Evolutionary conservation across 345 rosid genomes (phyloP).

Genomic region (Arabidopsis arenosa): DNA sequence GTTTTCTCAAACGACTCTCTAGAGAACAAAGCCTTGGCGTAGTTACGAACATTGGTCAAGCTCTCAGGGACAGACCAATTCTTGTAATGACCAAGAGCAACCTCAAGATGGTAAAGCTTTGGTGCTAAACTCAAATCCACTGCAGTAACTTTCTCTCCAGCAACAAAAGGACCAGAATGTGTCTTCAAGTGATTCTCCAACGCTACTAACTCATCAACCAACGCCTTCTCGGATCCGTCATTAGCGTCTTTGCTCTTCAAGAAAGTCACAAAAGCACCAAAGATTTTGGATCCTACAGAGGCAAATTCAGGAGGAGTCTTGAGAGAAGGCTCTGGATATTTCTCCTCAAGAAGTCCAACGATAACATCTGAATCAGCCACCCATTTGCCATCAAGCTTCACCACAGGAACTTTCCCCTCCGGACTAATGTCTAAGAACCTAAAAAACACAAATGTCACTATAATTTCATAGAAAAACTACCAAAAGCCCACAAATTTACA

Average conservation of each 20-base stretch:
- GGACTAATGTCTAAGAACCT: slow-evolving; percentile 84
- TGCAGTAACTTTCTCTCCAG: slow-evolving; percentile 76
- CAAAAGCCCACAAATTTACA: not conserved
- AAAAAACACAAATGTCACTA: slow-evolving; percentile 3
- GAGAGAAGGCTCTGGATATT: slow-evolving; percentile 76
- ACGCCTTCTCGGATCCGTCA: slow-evolving; percentile 77
- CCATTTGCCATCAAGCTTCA: slow-evolving; percentile 85
- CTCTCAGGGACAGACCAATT: slow-evolving; percentile 78
- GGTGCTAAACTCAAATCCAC: slow-evolving; percentile 84
- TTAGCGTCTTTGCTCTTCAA: slow-evolving; percentile 82
- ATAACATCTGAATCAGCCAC: slow-evolving; percentile 84
- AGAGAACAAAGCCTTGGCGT: slow-evolving; percentile 58
- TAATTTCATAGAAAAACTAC: slow-evolving; percentile 15
- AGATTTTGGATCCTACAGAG: slow-evolving; percentile 75
- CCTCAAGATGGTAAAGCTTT: slow-evolving; percentile 83
- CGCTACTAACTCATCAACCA: slow-evolving; percentile 75
- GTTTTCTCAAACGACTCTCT: slow-evolving; percentile 78
- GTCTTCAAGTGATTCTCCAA: slow-evolving; percentile 77
- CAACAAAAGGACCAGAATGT: slow-evolving; percentile 79
- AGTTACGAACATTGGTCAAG: slow-evolving; percentile 61
- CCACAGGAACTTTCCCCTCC: slow-evolving; percentile 81
- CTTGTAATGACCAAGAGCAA: slow-evolving; percentile 86
- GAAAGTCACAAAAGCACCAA: slow-evolving; percentile 66
- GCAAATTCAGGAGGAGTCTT: slow-evolving; percentile 69
- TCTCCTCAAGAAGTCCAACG: slow-evolving; percentile 79